Evolutionary conservation across 495 filamentous ascomycete genomes (phyloP).

Genomic region (Glutinoglossum americanum): DNA sequence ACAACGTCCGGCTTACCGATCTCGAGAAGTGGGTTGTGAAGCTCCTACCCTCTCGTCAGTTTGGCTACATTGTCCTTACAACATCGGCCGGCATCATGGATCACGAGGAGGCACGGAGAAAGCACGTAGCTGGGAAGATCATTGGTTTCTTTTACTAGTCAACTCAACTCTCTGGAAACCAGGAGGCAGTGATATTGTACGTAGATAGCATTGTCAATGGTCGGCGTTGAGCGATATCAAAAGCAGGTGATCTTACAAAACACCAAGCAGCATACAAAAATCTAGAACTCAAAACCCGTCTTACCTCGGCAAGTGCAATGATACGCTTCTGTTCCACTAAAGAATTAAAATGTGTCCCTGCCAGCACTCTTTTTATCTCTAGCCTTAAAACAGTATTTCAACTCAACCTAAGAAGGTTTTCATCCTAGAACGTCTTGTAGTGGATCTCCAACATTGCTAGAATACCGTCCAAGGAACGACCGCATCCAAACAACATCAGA

Average conservation of each 20-base stretch:
- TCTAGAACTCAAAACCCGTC: neutral
- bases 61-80: constrained; percentile 96
- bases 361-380: neutral
- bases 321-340: neutral
- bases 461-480: neutral
- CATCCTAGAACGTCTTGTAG: neutral
- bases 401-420: neutral
- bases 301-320: neutral
- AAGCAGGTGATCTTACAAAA: neutral
- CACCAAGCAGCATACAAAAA: neutral
- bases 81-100: constrained; percentile 99
- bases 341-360: neutral
- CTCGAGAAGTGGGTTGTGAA: constrained; percentile 99
- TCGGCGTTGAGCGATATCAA: neutral
- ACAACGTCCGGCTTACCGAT: constrained; percentile 92
- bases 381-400: neutral
- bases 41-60: constrained; percentile 96
- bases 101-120: constrained; percentile 95
- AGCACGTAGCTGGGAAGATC: constrained; percentile 94
- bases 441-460: neutral
- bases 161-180: neutral
- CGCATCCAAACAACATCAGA: neutral
- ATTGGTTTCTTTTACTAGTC: constrained; percentile 89
- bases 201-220: neutral
- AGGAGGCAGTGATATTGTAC: neutral